Base-by-base conservation (phyloP, 2,329 filamentous ascomycete genomes). In the Penicillium paneum region DNA sequence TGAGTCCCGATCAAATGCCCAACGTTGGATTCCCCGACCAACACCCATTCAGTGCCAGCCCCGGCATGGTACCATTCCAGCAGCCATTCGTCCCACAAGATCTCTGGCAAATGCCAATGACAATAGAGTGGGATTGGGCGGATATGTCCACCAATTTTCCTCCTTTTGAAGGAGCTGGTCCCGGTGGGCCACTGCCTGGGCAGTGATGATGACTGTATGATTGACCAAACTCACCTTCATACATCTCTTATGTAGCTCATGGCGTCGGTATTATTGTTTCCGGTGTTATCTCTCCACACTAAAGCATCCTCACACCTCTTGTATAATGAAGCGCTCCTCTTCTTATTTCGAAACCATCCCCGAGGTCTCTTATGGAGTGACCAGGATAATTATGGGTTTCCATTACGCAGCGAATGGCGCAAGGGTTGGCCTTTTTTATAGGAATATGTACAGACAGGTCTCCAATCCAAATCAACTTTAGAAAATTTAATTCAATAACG, bases 71-170 rank as follows among this genome's bases (percentile, higher is more conserved):
- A 12, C 67, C 79, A 17, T 91, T 92, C 67, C 88, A 92, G 66
- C 89, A 95, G 62, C 92, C 92, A 0, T 88, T 96, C 66, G 84
- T 97, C 21, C 93, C 94, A 5, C 91, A 93, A 65, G 94, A 97
- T 74, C 75, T 97, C 26, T 99, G 94, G 85, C 89, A 93, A 71
- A 87, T 97, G 83, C 92, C 93, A 1, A 96, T 96, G 87, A 95
- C 90, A 3, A 81, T 97, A 21, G 93, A 97, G 69, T 97, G 92
- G 91, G 91, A 88, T 61, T 89, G 86, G 86, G 83, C 76, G 3
- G 76, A 79, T 52, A 73, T 76, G 67, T 73, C 72, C 13, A 66
- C 66, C 17, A 72, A 69, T 52, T 69, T 73, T 39, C 70, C 71
- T 19, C 61, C 65, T 10, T 72, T 74, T 46, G 71, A 71, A 38